Evolutionary conservation across 768 basidiomycete genomes (phyloP).

Genomic region (Suillus plorans): DNA sequence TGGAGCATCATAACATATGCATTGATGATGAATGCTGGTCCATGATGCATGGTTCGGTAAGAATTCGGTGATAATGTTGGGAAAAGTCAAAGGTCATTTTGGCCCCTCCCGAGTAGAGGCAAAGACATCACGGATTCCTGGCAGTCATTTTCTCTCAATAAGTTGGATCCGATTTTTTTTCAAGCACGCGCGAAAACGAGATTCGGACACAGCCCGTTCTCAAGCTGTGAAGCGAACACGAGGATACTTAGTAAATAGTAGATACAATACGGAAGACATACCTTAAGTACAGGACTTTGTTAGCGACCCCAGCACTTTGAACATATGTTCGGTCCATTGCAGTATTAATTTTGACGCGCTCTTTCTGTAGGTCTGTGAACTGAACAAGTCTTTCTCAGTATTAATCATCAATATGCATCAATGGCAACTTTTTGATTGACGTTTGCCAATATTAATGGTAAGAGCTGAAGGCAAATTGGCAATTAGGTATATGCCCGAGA

Average conservation of each 20-base stretch:
- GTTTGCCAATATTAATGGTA: too few species aligned
- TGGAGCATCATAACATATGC: conserved; percentile 16
- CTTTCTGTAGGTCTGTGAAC: not conserved
- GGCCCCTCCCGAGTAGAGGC: not conserved
- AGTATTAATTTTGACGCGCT: not conserved
- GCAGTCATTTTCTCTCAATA: not conserved
- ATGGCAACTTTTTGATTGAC: not conserved
- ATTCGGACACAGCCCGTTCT: not conserved
- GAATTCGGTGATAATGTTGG: not conserved
- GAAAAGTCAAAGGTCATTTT: not conserved
- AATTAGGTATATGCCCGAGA: not conserved
- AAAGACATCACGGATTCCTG: not conserved
- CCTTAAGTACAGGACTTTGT: too few species aligned
- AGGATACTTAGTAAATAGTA: too few species aligned
- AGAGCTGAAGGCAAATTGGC: too few species aligned
- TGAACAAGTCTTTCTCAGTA: not conserved
- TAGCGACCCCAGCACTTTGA: not conserved
- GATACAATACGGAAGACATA: too few species aligned
- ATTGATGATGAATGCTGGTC: too few species aligned
- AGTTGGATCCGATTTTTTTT: not conserved
- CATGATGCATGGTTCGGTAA: not conserved
- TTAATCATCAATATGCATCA: too few species aligned
- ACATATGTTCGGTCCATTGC: not conserved
- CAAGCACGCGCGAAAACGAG: not conserved
- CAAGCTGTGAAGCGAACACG: not conserved